A percentile compares a stretch with the other conserved stretches of the same genome.
Evolutionary conservation across 225 moss, liverwort and hornwort species (phyloP).

Genomic region (Climacium dendroides): DNA sequence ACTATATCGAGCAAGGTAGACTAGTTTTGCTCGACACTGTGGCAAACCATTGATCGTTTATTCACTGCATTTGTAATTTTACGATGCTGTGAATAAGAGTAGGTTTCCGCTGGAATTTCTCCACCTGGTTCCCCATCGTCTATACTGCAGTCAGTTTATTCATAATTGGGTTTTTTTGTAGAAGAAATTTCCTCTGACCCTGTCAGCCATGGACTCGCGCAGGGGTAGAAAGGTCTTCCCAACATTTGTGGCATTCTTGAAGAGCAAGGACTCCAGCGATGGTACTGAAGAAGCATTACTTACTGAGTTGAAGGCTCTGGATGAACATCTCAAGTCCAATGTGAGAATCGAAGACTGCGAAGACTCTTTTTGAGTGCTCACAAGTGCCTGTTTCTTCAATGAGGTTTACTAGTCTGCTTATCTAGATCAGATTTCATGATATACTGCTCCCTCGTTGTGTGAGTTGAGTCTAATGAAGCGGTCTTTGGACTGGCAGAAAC

Average conservation of each 20-base stretch:
- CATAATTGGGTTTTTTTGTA: background rate
- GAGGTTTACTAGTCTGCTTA: background rate
- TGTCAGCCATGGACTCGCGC: background rate
- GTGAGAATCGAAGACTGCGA: slow-evolving; percentile 18
- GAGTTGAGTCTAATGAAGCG: background rate
- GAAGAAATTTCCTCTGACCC: background rate
- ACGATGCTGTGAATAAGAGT: background rate
- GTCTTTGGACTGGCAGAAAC: slow-evolving; percentile 37
- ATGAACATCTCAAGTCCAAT: slow-evolving; percentile 51
- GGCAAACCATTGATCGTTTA: background rate
- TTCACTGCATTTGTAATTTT: background rate
- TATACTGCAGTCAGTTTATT: background rate
- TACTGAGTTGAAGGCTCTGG: slow-evolving; percentile 48
- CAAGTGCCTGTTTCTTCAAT: background rate
- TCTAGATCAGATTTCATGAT: background rate
- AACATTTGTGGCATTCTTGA: slow-evolving; percentile 66
- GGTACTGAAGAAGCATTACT: slow-evolving; percentile 61
- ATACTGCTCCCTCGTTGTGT: background rate
- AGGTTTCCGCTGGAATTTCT: background rate
- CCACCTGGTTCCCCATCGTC: background rate
- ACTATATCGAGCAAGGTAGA: background rate
- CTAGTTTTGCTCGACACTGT: background rate
- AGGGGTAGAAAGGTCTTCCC: slow-evolving; percentile 71
- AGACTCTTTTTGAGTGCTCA: background rate
- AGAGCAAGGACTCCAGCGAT: slow-evolving; percentile 74